Conservation (phyloP, 2,329 filamentous ascomycete species). For the Ceratocystis lukuohia region DNA sequence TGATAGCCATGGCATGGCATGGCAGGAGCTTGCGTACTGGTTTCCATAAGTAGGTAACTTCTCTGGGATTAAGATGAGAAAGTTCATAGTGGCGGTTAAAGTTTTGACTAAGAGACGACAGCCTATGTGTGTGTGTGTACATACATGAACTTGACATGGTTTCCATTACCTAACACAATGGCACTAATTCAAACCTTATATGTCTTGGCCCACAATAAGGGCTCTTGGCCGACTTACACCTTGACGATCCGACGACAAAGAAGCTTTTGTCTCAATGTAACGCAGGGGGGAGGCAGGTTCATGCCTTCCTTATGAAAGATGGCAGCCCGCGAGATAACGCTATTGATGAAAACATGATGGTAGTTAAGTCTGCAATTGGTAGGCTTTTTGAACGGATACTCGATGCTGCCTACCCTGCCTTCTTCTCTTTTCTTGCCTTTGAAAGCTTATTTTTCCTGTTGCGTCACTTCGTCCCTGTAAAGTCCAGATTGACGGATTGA, state of each 20-base stretch:
- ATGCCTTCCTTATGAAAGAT: background rate
- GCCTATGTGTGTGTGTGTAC: background rate
- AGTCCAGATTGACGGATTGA: background rate
- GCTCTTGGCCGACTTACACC: background rate
- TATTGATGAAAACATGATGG: background rate
- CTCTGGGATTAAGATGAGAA: background rate
- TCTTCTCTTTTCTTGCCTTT: background rate
- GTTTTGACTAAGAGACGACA: background rate
- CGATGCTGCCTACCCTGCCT: background rate
- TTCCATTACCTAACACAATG: conserved; percentile 1
- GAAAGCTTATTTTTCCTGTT: background rate
- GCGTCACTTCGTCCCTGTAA: background rate
- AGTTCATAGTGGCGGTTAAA: background rate
- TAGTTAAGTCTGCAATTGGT: background rate
- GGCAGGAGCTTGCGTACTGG: background rate
- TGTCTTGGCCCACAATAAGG: background rate
- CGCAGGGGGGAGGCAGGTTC: no score
- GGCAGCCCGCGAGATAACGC: background rate
- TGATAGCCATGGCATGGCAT: background rate
- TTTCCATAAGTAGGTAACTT: background rate
- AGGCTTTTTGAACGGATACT: background rate
- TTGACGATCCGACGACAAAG: background rate
- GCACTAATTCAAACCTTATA: background rate
- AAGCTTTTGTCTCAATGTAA: conserved; percentile 1
- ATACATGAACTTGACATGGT: background rate